Evolutionary conservation across 371 early-diverging fungal genomes (phyloP), one percentile per base, ranked within the genome.

Genomic region (Caulochytrium protostelioides): DNA sequence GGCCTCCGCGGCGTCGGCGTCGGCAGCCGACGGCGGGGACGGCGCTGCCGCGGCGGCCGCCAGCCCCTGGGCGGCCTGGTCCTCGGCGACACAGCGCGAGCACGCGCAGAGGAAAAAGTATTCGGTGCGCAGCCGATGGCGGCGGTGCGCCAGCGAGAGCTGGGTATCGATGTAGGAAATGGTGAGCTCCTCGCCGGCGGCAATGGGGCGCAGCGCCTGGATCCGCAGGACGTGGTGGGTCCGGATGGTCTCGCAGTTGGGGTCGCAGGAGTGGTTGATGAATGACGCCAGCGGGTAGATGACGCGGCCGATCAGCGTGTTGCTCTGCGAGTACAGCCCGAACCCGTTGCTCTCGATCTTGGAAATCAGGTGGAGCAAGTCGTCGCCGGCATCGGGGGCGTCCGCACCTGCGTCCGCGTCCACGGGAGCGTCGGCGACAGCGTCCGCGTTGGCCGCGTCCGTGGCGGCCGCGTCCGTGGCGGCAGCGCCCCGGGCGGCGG

Each of bases 301-400:
- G 17, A 53, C 59, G 30, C 59, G 34, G 0, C 59, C 58, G 30
- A 58, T 41, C 26, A 52, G 52, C 13, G 37, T 20, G 22, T 42
- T 39, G 25, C 32, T 48, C 38, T 34, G 29, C 30, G 47, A 30
- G 43, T 44, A 61, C 6, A 68, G 29, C 7, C 68, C 68, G 46
- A 68, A 68, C 1, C 60, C 55, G 36, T 68, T 68, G 34, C 54
- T 54, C 37, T 68, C 68, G 24, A 68, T 55, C 28, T 43, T 36
- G 17, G 56, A 55, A 7, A 62, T 46, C 22, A 62, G 37, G 32
- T 62, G 54, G 50, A 64, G 33, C 10, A 55, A 20, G 29, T 39
- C 39, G 14, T 30, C 40, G 17, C n/a, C n/a, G n/a, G n/a, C n/a
- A n/a, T n/a, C 46, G 16, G 50, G 33, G 23, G 41, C 43, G 9